Conservation (phyloP, 1,284 basidiomycete species). For the Albatrellus sp. region DNA sequence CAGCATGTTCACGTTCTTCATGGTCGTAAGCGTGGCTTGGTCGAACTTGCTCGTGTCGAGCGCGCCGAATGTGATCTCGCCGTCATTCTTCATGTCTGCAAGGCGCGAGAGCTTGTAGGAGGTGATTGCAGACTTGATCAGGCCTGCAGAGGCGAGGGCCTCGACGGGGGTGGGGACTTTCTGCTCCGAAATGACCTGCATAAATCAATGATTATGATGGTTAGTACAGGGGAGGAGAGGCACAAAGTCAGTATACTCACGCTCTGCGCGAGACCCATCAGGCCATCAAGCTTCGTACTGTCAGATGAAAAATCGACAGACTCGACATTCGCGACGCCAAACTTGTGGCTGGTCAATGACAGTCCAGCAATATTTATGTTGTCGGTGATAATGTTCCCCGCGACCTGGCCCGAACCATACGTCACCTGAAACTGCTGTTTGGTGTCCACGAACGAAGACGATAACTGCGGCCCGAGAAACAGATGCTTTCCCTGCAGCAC, state of each 20-base stretch:
- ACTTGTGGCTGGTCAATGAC: conserved; percentile 45
- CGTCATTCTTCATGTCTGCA: conserved; percentile 64
- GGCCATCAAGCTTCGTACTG: conserved; percentile 57
- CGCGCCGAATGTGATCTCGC: conserved; percentile 73
- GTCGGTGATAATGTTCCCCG: conserved; percentile 58
- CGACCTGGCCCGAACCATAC: conserved; percentile 67
- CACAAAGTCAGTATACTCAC: conserved; percentile 22
- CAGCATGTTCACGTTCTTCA: conserved; percentile 44
- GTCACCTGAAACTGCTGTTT: conserved; percentile 52
- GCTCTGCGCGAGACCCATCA: conserved; percentile 76
- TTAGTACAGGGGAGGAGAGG: conserved; percentile 1
- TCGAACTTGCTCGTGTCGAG: conserved; percentile 65
- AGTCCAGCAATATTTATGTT: conserved; percentile 60
- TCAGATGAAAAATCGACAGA: conserved; percentile 48
- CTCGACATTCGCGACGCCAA: conserved; percentile 62
- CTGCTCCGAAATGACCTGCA: conserved; percentile 53
- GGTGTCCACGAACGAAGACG: conserved; percentile 51
- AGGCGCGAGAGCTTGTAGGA: conserved; percentile 75
- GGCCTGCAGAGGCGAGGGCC: conserved; percentile 45
- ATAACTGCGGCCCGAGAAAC: conserved; percentile 55
- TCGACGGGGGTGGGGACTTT: conserved; percentile 63
- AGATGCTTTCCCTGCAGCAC: conserved; percentile 41
- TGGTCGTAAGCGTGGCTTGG: conserved; percentile 35
- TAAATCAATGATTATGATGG: not conserved
- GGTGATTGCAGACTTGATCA: conserved; percentile 59